Conservation (phyloP, 768 basidiomycete genomes). For the Panellus pusillus region DNA sequence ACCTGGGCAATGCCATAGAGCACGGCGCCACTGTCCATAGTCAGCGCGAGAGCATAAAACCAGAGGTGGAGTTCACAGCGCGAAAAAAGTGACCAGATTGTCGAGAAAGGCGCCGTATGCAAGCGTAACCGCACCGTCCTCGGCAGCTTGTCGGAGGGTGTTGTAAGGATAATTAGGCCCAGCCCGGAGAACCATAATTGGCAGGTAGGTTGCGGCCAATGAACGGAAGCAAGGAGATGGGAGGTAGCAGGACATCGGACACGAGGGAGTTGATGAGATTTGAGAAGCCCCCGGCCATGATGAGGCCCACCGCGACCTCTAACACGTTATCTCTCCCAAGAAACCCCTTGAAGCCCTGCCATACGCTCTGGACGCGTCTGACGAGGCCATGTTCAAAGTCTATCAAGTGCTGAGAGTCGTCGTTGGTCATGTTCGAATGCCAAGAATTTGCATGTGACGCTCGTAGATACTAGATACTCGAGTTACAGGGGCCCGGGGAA, state of each 20-base stretch:
- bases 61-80: constrained; percentile 16
- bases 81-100: constrained; percentile 38
- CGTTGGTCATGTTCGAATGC: neutral
- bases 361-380: neutral
- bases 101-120: constrained; percentile 41
- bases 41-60: no score
- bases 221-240: constrained; percentile 43
- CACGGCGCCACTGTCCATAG: constrained; percentile 25
- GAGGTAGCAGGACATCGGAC: constrained; percentile 42
- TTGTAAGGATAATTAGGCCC: constrained; percentile 38
- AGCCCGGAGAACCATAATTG: constrained; percentile 37
- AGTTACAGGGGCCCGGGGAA: no score
- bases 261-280: constrained; percentile 43
- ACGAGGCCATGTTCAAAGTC: neutral
- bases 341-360: constrained; percentile 20
- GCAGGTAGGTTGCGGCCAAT: constrained; percentile 43
- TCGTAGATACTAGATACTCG: no score
- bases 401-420: neutral
- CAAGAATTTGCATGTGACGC: no score
- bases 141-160: constrained; percentile 42
- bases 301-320: constrained; percentile 47
- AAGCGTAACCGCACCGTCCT: constrained; percentile 43
- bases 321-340: constrained; percentile 44
- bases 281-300: constrained; percentile 41
- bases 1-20: constrained; percentile 39